Evolutionary conservation across 306 rosid species (phyloP).

Genomic region (Calophaca sinica): DNA sequence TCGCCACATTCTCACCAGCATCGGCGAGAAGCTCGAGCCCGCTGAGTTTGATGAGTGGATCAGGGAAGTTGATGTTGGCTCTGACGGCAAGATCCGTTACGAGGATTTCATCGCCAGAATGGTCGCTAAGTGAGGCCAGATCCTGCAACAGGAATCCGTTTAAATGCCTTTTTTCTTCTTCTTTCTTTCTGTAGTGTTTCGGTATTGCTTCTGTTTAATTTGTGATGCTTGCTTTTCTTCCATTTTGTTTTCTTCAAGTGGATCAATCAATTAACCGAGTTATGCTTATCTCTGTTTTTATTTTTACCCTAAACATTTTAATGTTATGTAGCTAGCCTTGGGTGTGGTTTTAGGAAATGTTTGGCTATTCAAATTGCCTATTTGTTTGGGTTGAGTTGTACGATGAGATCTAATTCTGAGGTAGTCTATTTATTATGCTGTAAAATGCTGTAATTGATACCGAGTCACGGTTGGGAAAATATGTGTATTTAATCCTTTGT

Average conservation of each 20-base stretch:
- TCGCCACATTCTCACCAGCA: conserved; percentile 91
- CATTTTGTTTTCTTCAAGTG: conserved; percentile 27
- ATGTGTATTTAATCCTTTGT: conserved; percentile 33
- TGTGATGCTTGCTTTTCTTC: conserved; percentile 45
- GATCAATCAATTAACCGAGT: conserved; percentile 39
- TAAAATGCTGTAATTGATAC: conserved; percentile 38
- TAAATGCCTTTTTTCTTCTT: neutral
- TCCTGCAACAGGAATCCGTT: conserved; percentile 21
- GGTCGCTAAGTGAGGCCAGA: conserved; percentile 83
- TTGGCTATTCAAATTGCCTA: conserved; percentile 37
- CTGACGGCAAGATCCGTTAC: conserved; percentile 94
- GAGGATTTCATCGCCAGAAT: conserved; percentile 96
- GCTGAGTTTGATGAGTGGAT: conserved; percentile 98
- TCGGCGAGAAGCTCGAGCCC: conserved; percentile 96
- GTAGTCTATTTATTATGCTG: conserved; percentile 36
- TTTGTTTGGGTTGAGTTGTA: conserved; percentile 41
- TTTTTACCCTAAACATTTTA: neutral
- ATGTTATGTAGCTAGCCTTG: conserved; percentile 51
- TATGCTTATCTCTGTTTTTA: conserved; percentile 11
- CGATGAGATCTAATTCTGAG: conserved; percentile 39
- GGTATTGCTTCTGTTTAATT: conserved; percentile 40
- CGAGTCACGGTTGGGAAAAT: neutral
- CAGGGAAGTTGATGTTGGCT: conserved; percentile 89
- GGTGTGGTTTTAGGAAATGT: conserved; percentile 48
- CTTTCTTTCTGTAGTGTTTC: conserved; percentile 43